phyloP scores from a whole-genome alignment of 2,329 filamentous ascomycete species.

The Hypoxylon sp. region DNA sequence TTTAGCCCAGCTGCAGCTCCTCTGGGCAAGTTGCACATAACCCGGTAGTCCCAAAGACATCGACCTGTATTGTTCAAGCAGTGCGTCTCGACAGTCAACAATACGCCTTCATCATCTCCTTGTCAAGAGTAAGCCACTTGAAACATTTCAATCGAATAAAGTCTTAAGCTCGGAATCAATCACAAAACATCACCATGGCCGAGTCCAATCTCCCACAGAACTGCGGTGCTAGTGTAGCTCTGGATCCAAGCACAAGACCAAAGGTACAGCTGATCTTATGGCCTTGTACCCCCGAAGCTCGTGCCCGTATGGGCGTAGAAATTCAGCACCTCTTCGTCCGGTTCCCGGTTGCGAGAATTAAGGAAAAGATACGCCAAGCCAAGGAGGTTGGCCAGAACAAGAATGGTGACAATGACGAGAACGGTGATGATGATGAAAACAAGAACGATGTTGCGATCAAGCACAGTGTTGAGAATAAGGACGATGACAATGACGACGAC shows the following conservation, averaged over 20 bases:
- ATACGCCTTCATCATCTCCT: too few relatives aligned
- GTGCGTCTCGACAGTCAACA: too few relatives aligned
- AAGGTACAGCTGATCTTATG: not conserved
- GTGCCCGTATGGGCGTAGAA: not conserved
- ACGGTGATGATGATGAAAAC: not conserved
- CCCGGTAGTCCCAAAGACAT: too few relatives aligned
- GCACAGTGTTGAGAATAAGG: too few relatives aligned
- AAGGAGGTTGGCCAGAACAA: not conserved
- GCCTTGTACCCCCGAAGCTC: not conserved
- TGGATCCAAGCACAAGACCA: not conserved
- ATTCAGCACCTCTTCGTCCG: not conserved
- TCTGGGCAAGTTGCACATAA: too few relatives aligned
- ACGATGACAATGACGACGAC: not conserved
- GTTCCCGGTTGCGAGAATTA: not conserved
- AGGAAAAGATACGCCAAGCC: not conserved
- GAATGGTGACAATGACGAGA: not conserved
- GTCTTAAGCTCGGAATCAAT: too few relatives aligned
- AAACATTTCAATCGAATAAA: too few relatives aligned
- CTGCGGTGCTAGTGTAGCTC: too few relatives aligned
- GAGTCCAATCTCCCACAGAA: not conserved
- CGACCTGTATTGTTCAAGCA: too few relatives aligned
- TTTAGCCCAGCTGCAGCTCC: too few relatives aligned
- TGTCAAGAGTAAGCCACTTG: too few relatives aligned
- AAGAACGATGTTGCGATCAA: too few relatives aligned
- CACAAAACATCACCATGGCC: not conserved